phyloP scores from a whole-genome alignment of 257 asterid genomes.

The Apocynum venetum region DNA sequence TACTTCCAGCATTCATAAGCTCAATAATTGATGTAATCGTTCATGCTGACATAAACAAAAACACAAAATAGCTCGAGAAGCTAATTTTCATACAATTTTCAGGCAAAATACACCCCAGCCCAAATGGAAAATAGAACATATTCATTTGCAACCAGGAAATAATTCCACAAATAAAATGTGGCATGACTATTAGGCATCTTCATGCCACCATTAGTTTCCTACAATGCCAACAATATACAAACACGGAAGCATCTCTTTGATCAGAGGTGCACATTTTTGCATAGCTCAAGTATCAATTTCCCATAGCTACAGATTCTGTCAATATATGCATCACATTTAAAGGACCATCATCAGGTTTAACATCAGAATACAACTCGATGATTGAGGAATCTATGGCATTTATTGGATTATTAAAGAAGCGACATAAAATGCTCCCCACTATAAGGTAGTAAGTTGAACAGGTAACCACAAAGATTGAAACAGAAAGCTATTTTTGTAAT shows the following conservation, averaged over 20 bases:
- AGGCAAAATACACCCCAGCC: background rate
- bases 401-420: background rate
- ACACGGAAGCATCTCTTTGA: background rate
- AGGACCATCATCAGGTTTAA: background rate
- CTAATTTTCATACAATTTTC: background rate
- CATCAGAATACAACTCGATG: background rate
- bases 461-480: background rate
- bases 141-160: background rate
- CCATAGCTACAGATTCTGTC: background rate
- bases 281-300: background rate
- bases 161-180: background rate
- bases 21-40: background rate
- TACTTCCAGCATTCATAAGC: background rate
- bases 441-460: background rate
- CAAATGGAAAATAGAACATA: too few species aligned
- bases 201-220: background rate
- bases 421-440: background rate
- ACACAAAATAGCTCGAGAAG: too few species aligned
- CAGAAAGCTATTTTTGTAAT: background rate
- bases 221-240: background rate
- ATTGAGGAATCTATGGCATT: background rate
- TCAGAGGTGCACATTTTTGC: background rate
- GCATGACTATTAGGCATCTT: background rate
- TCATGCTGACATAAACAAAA: too few species aligned
- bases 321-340: background rate